Conservation (phyloP, 2,329 filamentous ascomycete species). For the Fusarium nygamai region DNA sequence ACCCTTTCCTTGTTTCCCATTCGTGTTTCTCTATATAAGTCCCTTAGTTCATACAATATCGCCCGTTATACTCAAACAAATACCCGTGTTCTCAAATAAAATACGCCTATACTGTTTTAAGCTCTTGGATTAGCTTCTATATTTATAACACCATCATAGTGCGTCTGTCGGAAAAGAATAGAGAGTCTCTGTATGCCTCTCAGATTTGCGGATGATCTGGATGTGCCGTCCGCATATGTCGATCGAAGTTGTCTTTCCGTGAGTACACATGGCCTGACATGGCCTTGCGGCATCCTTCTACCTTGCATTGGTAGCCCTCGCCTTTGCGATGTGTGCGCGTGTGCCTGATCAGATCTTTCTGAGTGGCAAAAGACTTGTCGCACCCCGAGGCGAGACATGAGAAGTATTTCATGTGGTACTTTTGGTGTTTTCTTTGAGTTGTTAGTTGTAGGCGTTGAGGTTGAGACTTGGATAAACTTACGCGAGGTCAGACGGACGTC, state of each 20-base stretch:
- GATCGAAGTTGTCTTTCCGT: slow-evolving; percentile 43
- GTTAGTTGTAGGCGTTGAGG: slow-evolving; percentile 2
- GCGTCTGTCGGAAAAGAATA: slow-evolving; percentile 25
- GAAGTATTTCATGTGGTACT: slow-evolving; percentile 44
- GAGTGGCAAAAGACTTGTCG: slow-evolving; percentile 42
- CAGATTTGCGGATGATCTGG: slow-evolving; percentile 39
- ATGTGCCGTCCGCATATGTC: slow-evolving; percentile 44
- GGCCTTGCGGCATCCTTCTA: slow-evolving; percentile 43
- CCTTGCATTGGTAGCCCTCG: slow-evolving; percentile 40
- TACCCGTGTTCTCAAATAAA: slow-evolving; percentile 6
- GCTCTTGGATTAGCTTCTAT: slow-evolving; percentile 13
- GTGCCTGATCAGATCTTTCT: slow-evolving; percentile 42
- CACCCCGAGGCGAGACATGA: slow-evolving; percentile 40
- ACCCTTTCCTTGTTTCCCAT: not conserved
- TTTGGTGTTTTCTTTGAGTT: slow-evolving; percentile 39
- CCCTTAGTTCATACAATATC: slow-evolving; percentile 10
- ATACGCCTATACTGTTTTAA: slow-evolving; percentile 12
- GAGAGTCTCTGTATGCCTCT: slow-evolving; percentile 36
- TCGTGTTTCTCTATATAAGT: slow-evolving; percentile 3
- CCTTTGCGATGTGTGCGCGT: slow-evolving; percentile 42
- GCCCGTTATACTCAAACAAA: slow-evolving; percentile 23
- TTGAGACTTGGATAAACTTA: slow-evolving; percentile 13
- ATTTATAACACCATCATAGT: slow-evolving; percentile 2
- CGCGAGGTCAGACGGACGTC: slow-evolving; percentile 43
- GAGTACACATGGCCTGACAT: slow-evolving; percentile 43